Evolutionary conservation across 2,329 filamentous ascomycete species (phyloP).

Genomic region (Paracoccidioides lutzii): DNA sequence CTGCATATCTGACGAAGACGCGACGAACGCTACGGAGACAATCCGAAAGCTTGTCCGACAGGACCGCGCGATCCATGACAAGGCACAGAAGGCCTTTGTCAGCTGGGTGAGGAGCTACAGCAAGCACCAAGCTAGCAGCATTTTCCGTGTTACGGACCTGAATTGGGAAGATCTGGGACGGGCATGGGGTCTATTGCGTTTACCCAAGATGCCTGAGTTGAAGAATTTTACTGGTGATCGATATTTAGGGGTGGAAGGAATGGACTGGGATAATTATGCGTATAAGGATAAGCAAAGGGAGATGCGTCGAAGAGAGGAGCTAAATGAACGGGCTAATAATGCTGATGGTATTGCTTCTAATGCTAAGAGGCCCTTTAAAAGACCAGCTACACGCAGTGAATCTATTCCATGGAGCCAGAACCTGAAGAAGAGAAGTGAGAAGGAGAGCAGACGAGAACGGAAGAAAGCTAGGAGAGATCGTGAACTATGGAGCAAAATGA

Average conservation of each 20-base stretch:
- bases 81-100: conserved; percentile 82
- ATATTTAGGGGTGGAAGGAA: conserved; percentile 39
- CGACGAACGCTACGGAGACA: conserved; percentile 40
- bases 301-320: conserved; percentile 46
- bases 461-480: conserved; percentile 52
- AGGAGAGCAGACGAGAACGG: conserved; percentile 50
- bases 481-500: conserved; percentile 51
- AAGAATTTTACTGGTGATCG: conserved; percentile 59
- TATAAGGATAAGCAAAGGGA: conserved; percentile 64
- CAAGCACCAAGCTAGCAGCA: conserved; percentile 81
- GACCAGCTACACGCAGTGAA: conserved; percentile 42
- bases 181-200: conserved; percentile 72
- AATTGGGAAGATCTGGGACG: conserved; percentile 73
- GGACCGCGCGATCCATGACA: conserved; percentile 65
- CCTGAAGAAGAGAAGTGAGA: conserved; percentile 51
- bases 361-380: conserved; percentile 37
- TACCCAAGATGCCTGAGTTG: conserved; percentile 90
- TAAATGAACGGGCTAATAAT: conserved; percentile 34
- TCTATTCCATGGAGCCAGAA: conserved; percentile 62
- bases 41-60: conserved; percentile 46
- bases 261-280: conserved; percentile 52
- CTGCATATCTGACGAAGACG: conserved; percentile 48
- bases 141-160: conserved; percentile 70
- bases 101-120: conserved; percentile 86
- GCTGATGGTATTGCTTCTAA: conserved; percentile 20